Conservation (phyloP, 208 protist genomes). For the Crithidia bombi region DNA sequence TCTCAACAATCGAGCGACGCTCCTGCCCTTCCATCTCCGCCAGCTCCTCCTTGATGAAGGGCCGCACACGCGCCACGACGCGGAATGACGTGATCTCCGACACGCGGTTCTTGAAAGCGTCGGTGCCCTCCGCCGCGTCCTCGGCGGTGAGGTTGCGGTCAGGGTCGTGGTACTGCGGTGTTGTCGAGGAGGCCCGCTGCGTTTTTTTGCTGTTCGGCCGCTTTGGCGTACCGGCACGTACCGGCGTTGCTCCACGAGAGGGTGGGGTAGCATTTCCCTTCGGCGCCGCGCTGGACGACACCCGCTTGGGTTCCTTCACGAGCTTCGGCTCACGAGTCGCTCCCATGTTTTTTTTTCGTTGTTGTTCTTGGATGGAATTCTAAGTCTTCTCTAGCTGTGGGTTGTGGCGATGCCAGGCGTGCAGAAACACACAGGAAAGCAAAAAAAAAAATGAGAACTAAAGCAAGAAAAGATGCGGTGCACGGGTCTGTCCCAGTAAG, state of each 20-base stretch:
- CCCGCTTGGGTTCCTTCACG: constrained; percentile 40
- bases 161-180: constrained; percentile 17
- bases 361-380: neutral
- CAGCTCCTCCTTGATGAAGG: constrained; percentile 90
- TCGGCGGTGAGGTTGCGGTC: constrained; percentile 44
- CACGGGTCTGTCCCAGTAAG: neutral
- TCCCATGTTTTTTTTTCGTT: constrained; percentile 24
- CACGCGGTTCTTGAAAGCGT: constrained; percentile 76
- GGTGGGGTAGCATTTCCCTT: constrained; percentile 1
- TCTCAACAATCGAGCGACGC: constrained; percentile 88
- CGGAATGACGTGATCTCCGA: constrained; percentile 90
- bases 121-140: constrained; percentile 68
- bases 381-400: too few species aligned
- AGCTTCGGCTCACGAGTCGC: constrained; percentile 63
- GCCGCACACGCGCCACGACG: constrained; percentile 84
- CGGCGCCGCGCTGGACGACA: neutral
- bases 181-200: constrained; percentile 2
- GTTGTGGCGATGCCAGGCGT: neutral
- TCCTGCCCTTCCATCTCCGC: constrained; percentile 87
- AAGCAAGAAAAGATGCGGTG: neutral
- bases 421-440: neutral
- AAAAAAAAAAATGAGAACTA: neutral
- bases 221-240: constrained; percentile 18
- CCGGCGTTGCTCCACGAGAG: constrained; percentile 5
- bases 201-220: neutral